phyloP scores from a whole-genome alignment of 208 protist species.

The Willaertia magna region DNA sequence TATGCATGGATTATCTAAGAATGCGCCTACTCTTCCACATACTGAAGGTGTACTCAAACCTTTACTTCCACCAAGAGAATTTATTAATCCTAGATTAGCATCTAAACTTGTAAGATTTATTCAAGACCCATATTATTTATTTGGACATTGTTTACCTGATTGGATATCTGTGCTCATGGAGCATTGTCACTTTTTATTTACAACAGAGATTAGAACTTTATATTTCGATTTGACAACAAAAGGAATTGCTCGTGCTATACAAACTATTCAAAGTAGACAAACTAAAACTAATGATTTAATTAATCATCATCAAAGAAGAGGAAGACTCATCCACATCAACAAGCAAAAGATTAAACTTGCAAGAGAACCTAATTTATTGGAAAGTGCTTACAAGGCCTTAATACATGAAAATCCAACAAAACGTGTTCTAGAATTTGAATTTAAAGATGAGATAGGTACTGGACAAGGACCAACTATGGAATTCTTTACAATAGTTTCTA shows the following conservation, averaged over 20 bases:
- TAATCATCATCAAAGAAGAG: background rate
- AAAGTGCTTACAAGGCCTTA: background rate
- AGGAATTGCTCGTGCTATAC: background rate
- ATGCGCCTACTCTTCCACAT: background rate
- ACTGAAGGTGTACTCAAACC: background rate
- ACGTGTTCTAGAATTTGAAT: conserved; percentile 62
- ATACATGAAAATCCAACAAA: background rate
- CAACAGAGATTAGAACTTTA: background rate
- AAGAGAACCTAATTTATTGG: background rate
- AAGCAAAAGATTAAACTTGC: background rate
- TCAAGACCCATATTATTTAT: background rate
- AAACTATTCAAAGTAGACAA: background rate
- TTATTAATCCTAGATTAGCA: background rate
- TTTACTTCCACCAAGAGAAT: background rate
- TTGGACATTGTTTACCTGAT: background rate
- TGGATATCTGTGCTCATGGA: background rate
- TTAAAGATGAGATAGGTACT: conserved; percentile 65
- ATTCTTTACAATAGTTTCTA: conserved; percentile 65
- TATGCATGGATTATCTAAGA: background rate
- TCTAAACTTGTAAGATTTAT: background rate
- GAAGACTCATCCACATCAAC: background rate
- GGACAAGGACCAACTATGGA: conserved; percentile 66
- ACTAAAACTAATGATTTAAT: background rate
- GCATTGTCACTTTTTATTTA: background rate
- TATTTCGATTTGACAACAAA: background rate